Base-by-base conservation (phyloP, 192 early-diverging fungal species). In the Coemansia sp. region DNA sequence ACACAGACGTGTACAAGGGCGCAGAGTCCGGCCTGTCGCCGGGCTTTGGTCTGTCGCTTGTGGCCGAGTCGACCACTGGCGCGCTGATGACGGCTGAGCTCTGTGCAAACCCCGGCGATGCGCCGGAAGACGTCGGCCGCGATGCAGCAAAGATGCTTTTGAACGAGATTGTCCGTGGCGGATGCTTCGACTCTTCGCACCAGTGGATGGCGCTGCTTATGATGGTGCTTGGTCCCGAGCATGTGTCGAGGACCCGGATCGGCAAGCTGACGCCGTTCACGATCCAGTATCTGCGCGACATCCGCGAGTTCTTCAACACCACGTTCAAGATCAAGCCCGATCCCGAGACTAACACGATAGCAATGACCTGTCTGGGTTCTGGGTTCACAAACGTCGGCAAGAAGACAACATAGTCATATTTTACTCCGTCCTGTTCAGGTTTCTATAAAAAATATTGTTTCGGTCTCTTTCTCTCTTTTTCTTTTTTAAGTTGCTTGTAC, bases 1-100 rank as follows among this genome's bases (percentile, higher is more conserved):
- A 95, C 76, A 95, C 97, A 24, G 97, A 98, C 78, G 92, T 95
- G 49, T 97, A 91, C 74, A 94, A 95, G 69, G 95, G 97, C n/a
- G 90, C 88, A 8, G 94, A 98, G 62, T 88, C 90, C 18, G 95
- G 97, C 32, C 73, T 88, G 56, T 93, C 90, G 46, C 95, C 97
- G 18, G 97, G 95, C 8, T 99, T 95, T 68, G 94, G 89, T 1
- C 75, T 95, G 23, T 90, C 89, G 24, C 72, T 99, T 45, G 94
- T 99, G 4, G 95, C 95, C 6, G 95, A 98, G 74, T 87, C 91
- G 5, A 95, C 90, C 0, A 94, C 90, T 0, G 89, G 89, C 2
- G 90, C 74, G 2, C 80, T 96, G 46, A 76, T 94, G 58, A 91
- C 90, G 14, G 90, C 94, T 28, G 97, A 99, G 71, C 83, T 90